Evolutionary conservation across 1,139 yeast species (phyloP).

Genomic region (Pichia sp.): DNA sequence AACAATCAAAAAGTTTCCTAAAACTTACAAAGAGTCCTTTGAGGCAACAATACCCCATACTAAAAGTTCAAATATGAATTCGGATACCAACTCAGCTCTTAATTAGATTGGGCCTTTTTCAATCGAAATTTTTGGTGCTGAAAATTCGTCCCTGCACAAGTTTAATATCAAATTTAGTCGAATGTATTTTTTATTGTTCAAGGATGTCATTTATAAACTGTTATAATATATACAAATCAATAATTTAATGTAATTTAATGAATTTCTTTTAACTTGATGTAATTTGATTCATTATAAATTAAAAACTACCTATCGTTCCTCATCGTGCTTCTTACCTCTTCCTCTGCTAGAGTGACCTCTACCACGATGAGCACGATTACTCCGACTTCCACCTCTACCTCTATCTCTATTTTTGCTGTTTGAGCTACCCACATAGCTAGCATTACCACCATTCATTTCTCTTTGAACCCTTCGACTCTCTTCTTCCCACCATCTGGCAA

Average conservation of each 20-base stretch:
- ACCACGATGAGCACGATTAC: slow-evolving; percentile 2
- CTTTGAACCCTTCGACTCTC: slow-evolving; percentile 56
- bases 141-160: no score
- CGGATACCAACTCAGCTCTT: no score
- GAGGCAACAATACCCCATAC: slow-evolving; percentile 10
- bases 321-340: not conserved
- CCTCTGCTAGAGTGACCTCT: not conserved
- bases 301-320: no score
- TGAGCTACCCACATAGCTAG: not conserved
- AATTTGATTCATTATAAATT: no score
- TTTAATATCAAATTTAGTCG: no score
- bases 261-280: not conserved
- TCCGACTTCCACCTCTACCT: slow-evolving; percentile 1
- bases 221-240: not conserved
- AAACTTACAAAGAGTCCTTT: slow-evolving; percentile 12
- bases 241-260: not conserved
- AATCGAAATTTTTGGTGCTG: no score
- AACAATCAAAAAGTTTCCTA: slow-evolving; percentile 10
- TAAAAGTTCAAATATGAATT: not conserved
- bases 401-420: not conserved
- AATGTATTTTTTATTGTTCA: not conserved
- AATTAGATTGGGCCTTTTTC: no score
- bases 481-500: slow-evolving; percentile 76
- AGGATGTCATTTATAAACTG: not conserved
- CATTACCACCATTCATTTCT: slow-evolving; percentile 29